These are phyloP conservation scores for Colletotrichum horii DNA, from an alignment of 2,329 filamentous ascomycete genomes.

Conservation along the genomic window DNA sequence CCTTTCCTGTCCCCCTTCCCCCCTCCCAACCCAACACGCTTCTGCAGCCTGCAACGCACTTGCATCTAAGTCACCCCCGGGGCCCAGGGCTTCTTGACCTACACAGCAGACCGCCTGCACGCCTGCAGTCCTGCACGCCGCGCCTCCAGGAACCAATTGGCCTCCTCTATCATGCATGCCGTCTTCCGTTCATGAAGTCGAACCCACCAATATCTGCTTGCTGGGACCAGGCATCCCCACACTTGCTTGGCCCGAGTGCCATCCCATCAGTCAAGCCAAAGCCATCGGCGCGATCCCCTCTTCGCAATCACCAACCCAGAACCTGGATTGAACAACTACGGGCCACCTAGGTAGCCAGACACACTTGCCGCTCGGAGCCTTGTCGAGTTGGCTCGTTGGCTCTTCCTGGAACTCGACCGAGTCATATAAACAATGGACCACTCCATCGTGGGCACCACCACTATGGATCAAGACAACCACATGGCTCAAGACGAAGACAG, in stretches of 20 bases:
- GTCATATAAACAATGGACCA: constrained; percentile 46
- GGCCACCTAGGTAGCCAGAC: neutral
- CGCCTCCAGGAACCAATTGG: constrained; percentile 41
- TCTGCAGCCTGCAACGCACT: constrained; percentile 23
- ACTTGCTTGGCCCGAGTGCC: constrained; percentile 29
- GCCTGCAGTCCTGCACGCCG: constrained; percentile 20
- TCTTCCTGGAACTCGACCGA: neutral
- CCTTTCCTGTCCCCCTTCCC: constrained; percentile 26
- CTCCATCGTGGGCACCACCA: constrained; percentile 47
- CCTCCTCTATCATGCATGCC: constrained; percentile 52
- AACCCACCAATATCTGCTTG: constrained; percentile 34
- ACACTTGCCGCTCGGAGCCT: neutral
- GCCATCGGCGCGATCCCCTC: constrained; percentile 14
- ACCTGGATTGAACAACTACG: constrained; percentile 7
- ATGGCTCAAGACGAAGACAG: constrained; percentile 43
- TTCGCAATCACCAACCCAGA: constrained; percentile 9
- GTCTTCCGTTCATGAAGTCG: constrained; percentile 47
- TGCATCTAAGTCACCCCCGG: constrained; percentile 34
- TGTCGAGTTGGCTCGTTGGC: neutral
- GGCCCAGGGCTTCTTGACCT: constrained; percentile 34
- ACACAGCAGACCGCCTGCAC: constrained; percentile 37
- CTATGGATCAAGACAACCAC: constrained; percentile 52
- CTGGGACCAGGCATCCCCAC: constrained; percentile 34
- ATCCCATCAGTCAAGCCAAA: constrained; percentile 16
- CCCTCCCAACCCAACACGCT: constrained; percentile 26